Evolutionary conservation across 2,329 filamentous ascomycete genomes (phyloP), one percentile per base, ranked within the genome.

Genomic region (Knoxdaviesia proteae): DNA sequence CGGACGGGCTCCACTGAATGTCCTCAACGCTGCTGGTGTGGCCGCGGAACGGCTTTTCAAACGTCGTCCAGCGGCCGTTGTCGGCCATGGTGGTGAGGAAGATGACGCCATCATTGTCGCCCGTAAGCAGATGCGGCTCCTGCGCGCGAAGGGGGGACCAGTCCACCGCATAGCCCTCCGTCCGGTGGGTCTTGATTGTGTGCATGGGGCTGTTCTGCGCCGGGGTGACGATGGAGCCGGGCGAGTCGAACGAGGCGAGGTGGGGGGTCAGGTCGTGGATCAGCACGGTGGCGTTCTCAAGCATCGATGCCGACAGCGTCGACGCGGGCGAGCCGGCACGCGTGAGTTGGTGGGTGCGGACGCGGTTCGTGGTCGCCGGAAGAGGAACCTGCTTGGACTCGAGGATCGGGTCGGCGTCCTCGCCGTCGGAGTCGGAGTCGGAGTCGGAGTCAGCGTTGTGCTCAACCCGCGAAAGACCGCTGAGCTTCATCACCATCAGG

Each of bases 241-340:
- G 90, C 45, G 74, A 81, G 57, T 96, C 88, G 59, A 98, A 94
- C 42, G 84, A 82, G 44, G 76, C 69, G 44, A 96, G 74, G 58
- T 96, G 84, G 3, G 84, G 80, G 3, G 86, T 90, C 41, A 98
- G 77, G 60, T 98, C 84, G 70, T 96, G 87, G 55, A 98, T 92
- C 41, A 90, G 74, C 50, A 96, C 75, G 53, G 92, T 73, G 36
- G 79, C 71, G 38, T 84, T 84, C 64, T 98, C 90, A 42, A 84
- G 84, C 84, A 94, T 93, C 43, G 82, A 78, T 37, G 90, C 90
- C 33, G 84, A 86, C 43, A 94, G 67, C 3, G 88, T 94, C 29
- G 75, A 84, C 82, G 81, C 38, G 71, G 67, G 47, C 77, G 83
- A 78, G 11, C 78, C 73, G 20, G 20, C 20, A 20, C 20, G 20